Base-by-base conservation (phyloP, 805 yeast genomes). In the Kazachstania martiniae region DNA sequence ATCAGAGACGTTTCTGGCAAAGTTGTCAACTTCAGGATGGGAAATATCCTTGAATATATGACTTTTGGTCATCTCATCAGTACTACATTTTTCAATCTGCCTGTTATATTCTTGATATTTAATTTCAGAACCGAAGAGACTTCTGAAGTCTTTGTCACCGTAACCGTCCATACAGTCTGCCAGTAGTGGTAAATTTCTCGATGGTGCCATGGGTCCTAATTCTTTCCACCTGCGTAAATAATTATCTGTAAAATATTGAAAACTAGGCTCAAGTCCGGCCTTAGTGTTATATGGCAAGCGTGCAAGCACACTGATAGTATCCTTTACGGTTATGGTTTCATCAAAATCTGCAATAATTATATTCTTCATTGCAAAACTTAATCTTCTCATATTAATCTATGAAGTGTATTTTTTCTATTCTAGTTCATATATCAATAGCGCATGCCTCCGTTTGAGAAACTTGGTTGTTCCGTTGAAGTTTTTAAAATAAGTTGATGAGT, bases 291-390 rank as follows among this genome's bases (percentile, higher is more conserved):
- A 52, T 4, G 54, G 53, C 16, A 53, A 24, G 10, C 39, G 31
- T 2, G 51, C 55, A 5, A 55, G 16, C 4, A 42, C 21, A 15
- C 35, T 22, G 6, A 52, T 53, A 3, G 59, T 55, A 33, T 55
- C 59, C 8, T 35, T 33, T 4, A 28, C 30, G 2, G 60, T 53
- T 5, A 55, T 44, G 1, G 60, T 55, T 29, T 53, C 59, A 36
- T 55, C 60, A 33, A 53, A 55, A 34, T 55, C 60, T 8, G 49
- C 35, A 12, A 53, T 41, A 8, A 54, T 29, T 13, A 48, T 29
- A 18, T 42, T 31, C 16, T 30, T 41, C 39, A n/a, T n/a, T n/a
- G n/a, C n/a, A n/a, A n/a, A n/a, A n/a, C n/a, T n/a, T n/a, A n/a
- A n/a, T n/a, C n/a, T n/a, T n/a, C n/a, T n/a, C n/a, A n/a, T n/a